These are phyloP conservation scores for Termitomyces sp. DNA, from an alignment of 768 basidiomycete genomes.

Conservation along the genomic window DNA sequence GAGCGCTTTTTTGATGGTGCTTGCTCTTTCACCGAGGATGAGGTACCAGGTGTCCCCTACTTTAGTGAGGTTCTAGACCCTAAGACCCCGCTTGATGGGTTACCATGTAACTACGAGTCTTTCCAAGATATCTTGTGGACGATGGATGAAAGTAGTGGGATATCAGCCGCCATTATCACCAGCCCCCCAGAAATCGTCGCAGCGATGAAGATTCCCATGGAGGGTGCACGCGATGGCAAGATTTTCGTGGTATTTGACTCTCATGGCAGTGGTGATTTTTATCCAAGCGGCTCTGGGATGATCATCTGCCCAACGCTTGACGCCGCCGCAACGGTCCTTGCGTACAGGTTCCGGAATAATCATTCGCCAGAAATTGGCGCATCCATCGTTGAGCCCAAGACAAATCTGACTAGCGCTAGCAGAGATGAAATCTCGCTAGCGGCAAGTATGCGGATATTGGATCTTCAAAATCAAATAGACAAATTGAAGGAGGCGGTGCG, in stretches of 20 bases:
- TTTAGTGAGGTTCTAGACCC: neutral
- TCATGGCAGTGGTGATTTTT: neutral
- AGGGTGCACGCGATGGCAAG: neutral
- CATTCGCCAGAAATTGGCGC: neutral
- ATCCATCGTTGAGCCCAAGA: neutral
- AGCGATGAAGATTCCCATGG: neutral
- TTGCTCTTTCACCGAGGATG: neutral
- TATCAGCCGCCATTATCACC: neutral
- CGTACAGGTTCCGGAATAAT: neutral
- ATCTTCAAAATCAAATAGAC: neutral
- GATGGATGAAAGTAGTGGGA: neutral
- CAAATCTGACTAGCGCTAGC: too few relatives aligned
- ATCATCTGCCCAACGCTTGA: neutral
- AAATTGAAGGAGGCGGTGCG: neutral
- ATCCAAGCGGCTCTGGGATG: neutral
- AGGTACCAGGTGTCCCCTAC: neutral
- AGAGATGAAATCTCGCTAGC: neutral
- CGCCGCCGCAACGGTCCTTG: neutral
- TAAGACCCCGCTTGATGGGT: neutral
- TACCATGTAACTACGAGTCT: too few relatives aligned
- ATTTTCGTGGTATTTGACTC: neutral
- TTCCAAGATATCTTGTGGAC: neutral
- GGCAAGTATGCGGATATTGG: neutral
- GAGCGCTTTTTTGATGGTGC: too few relatives aligned
- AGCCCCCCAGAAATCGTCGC: neutral